Evolutionary conservation across 306 rosid species (phyloP), one percentile per base, ranked within the genome.

Genomic region (Chamaecrista fasciculata): DNA sequence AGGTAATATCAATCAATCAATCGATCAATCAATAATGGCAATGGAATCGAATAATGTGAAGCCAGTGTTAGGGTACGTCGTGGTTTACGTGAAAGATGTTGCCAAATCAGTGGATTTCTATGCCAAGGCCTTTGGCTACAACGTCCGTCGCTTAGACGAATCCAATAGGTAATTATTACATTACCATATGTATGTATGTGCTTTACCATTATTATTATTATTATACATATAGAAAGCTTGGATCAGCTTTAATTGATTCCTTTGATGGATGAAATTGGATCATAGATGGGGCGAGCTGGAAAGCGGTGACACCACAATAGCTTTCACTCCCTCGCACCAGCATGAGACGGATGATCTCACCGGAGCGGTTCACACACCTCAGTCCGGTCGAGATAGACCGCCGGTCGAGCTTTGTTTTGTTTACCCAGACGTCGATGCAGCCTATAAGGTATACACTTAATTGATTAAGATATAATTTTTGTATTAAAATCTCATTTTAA

Each of bases 211-310:
- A n/a, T n/a, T n/a, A n/a, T n/a, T n/a, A n/a, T n/a, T n/a, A n/a
- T n/a, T n/a, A n/a, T n/a, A n/a, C n/a, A n/a, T n/a, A n/a, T n/a
- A n/a, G n/a, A n/a, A n/a, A n/a, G n/a, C n/a, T n/a, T n/a, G n/a
- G n/a, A n/a, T n/a, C n/a, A n/a, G n/a, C n/a, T n/a, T n/a, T n/a
- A n/a, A n/a, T n/a, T n/a, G n/a, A n/a, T n/a, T n/a, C n/a, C n/a
- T n/a, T n/a, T n/a, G n/a, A n/a, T n/a, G n/a, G n/a, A n/a, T n/a
- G n/a, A n/a, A n/a, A 25, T 4, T 26, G 15, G 37, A 2, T 6
- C 40, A n/a, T 5, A 90, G 97, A 61, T 93, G 97, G 98, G 96
- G 96, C 66, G 98, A 93, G 69, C 78, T 93, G 53, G 96, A 86
- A 59, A 86, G 86, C 5, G 94, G 97, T 21, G 65, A 76, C 71